Conservation (phyloP, 768 basidiomycete species). For the Boletus coccyginus region DNA sequence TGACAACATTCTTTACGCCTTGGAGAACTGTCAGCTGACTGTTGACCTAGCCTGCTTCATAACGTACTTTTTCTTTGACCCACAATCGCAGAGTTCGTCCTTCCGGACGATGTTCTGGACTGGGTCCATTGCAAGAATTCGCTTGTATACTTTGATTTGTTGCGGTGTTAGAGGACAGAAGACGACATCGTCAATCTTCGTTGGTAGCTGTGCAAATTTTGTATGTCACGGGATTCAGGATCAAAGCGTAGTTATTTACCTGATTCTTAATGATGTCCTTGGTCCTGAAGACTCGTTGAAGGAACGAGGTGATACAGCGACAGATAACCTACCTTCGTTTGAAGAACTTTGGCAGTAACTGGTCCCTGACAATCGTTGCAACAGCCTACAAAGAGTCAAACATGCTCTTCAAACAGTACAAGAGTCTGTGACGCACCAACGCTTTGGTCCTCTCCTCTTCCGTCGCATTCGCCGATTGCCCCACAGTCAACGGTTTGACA, state of each 20-base stretch:
- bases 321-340: constrained; percentile 56
- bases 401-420: neutral
- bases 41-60: neutral
- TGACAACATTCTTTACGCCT: constrained; percentile 62
- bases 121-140: constrained; percentile 57
- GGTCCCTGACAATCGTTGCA: constrained; percentile 58
- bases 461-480: constrained; percentile 65
- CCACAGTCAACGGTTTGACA: constrained; percentile 59
- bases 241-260: constrained; percentile 31
- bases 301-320: neutral
- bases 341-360: constrained; percentile 80
- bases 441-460: constrained; percentile 60
- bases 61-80: constrained; percentile 46
- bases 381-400: constrained; percentile 41
- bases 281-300: constrained; percentile 41
- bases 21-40: constrained; percentile 23
- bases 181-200: constrained; percentile 87
- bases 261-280: constrained; percentile 75
- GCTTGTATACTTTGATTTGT: constrained; percentile 74
- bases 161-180: constrained; percentile 82
- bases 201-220: constrained; percentile 58
- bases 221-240: neutral
- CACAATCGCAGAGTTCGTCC: constrained; percentile 73
- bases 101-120: constrained; percentile 72
- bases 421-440: constrained; percentile 34